Evolutionary conservation across 495 filamentous ascomycete species (phyloP), one percentile per base, ranked within the genome.

Genomic region (Amniculicola lignicola): DNA sequence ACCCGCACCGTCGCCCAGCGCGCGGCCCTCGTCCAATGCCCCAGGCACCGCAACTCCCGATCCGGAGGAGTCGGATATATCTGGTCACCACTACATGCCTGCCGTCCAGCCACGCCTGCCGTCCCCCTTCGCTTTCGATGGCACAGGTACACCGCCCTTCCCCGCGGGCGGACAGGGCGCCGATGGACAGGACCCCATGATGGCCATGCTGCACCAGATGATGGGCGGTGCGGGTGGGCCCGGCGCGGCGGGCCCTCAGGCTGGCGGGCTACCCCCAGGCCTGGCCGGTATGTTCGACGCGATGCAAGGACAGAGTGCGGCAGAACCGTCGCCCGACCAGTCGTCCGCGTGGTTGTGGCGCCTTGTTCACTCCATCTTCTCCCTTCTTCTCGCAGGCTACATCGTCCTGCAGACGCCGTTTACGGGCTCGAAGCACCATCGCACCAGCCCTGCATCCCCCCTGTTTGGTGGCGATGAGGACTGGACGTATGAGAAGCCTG

Each of bases 41-140:
- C 27, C 40, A 15, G 44, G 42, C 21, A 63, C 23, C 36, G 54
- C 59, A 25, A 66, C 64, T 27, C 69, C 75, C 40, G 87, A 90
- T 61, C 87, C 87, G 1, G 84, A 85, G 5, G 86, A 89, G 67
- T 78, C 87, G 23, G 85, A 89, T 65, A 88, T 90, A 61, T 84
- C 80, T 69, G 61, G 78, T 72, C 79, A 85, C 65, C 71, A 80
- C 75, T 83, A 67, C 63, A 67, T 61, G 37, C 74, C 66, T 15
- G 42, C 51, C 18, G 53, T 52, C 10, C 72, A 25, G 43, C 64
- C 16, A 6, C 54, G 43, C 12, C 50, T 59, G 4, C 52, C 62
- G 1, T 58, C 52, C 5, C 68, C 36, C 44, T 62, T 58, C 44
- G 47, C 50, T 61, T 54, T 37, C 59, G 67, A 64, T 63, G 68